Percentiles rank a stretch among this genome's conserved stretches.
Evolutionary conservation across 768 basidiomycete species (phyloP).

Genomic region (Naganishia antarctica): DNA sequence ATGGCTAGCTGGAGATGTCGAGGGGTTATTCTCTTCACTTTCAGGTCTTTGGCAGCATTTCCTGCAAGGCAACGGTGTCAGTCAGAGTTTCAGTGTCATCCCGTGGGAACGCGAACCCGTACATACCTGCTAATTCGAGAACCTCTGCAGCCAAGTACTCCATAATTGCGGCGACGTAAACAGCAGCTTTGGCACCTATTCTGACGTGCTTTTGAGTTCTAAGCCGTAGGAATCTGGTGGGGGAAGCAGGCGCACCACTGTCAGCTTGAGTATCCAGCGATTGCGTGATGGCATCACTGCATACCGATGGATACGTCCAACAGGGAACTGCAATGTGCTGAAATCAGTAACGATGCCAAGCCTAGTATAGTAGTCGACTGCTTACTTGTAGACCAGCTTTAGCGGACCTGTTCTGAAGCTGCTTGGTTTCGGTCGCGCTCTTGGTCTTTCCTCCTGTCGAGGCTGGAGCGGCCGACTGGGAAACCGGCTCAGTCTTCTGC

Average conservation of each 20-base stretch:
- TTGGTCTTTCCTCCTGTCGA: conserved; percentile 48
- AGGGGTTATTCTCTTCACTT: conserved; percentile 93
- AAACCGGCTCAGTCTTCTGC: not conserved
- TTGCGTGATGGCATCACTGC: conserved; percentile 11
- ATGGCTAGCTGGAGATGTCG: conserved; percentile 94
- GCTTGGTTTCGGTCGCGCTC: conserved; percentile 48
- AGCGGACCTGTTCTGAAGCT: conserved; percentile 57
- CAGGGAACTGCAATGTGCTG: conserved; percentile 67
- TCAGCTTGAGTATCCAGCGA: not conserved
- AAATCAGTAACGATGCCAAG: not conserved
- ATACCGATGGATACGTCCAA: conserved; percentile 95
- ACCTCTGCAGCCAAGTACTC: conserved; percentile 97
- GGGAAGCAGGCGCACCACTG: not conserved
- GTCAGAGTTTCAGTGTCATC: not conserved
- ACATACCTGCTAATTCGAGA: conserved; percentile 84
- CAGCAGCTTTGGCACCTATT: conserved; percentile 95
- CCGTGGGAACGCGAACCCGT: not conserved
- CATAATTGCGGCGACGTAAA: conserved; percentile 90
- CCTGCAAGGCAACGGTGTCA: conserved; percentile 54
- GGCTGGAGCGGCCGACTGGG: not conserved
- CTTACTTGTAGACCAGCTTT: conserved; percentile 81
- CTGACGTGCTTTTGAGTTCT: conserved; percentile 89
- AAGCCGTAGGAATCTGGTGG: conserved; percentile 60
- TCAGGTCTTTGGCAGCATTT: conserved; percentile 94
- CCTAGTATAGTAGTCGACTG: conserved; percentile 16